These are phyloP conservation scores for Agaricus sinodeliciosus DNA, from an alignment of 768 basidiomycete species.

Conservation along the genomic window DNA sequence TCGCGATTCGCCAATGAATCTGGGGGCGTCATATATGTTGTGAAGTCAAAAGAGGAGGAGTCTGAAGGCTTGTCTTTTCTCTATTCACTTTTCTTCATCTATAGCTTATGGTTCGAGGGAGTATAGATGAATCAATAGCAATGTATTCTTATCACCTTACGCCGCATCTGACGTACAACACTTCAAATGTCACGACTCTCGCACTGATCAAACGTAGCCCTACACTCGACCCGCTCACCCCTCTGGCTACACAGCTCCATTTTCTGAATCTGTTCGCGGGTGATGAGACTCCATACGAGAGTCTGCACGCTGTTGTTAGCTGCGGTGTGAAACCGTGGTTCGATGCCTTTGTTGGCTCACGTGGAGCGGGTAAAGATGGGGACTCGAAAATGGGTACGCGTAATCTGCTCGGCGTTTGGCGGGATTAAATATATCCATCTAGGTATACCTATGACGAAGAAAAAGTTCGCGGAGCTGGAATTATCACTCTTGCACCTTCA, in stretches of 20 bases:
- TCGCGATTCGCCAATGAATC: conserved; percentile 70
- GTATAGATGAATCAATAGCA: conserved; percentile 58
- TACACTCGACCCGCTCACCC: conserved; percentile 70
- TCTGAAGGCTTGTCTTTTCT: conserved; percentile 49
- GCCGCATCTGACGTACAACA: conserved; percentile 70
- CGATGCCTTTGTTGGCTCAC: conserved; percentile 90
- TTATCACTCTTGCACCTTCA: conserved; percentile 90
- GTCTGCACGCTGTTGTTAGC: conserved; percentile 91
- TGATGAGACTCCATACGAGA: conserved; percentile 90
- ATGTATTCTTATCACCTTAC: conserved; percentile 63
- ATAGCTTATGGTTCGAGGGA: neutral
- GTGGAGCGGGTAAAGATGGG: conserved; percentile 63
- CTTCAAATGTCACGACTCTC: conserved; percentile 76
- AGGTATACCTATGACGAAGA: conserved; percentile 97
- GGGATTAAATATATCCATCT: neutral
- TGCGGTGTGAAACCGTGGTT: conserved; percentile 97
- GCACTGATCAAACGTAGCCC: conserved; percentile 92
- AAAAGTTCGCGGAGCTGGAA: conserved; percentile 98
- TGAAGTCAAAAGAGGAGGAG: conserved; percentile 73
- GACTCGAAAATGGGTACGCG: conserved; percentile 72
- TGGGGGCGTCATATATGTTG: conserved; percentile 75
- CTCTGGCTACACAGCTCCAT: conserved; percentile 82
- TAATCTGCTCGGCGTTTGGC: neutral
- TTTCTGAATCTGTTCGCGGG: conserved; percentile 89
- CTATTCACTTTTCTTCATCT: neutral